Evolutionary conservation across 106 monocot genomes (phyloP).

Genomic region (Phalaenopsis equestris): DNA sequence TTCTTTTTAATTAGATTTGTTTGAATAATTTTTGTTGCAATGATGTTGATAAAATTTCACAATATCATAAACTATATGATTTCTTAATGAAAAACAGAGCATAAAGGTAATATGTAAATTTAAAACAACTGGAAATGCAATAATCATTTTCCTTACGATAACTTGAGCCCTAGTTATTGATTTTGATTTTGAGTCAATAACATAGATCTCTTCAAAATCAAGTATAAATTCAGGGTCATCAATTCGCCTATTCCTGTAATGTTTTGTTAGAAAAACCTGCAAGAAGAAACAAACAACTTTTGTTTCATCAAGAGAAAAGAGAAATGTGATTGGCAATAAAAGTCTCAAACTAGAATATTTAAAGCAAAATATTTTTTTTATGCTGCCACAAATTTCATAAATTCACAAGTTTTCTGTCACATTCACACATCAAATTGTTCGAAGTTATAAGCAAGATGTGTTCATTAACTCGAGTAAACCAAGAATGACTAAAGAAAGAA

Average conservation of each 20-base stretch:
- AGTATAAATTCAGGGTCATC: constrained; percentile 79
- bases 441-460: background rate
- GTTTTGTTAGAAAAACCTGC: constrained; percentile 93
- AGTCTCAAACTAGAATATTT: background rate
- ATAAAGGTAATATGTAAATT: background rate
- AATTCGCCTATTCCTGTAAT: constrained; percentile 74
- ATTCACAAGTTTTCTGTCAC: background rate
- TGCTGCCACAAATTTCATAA: background rate
- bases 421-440: background rate
- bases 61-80: background rate
- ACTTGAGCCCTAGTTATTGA: constrained; percentile 87
- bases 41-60: background rate
- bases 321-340: background rate
- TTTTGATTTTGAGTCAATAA: constrained; percentile 80
- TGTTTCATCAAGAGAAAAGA: background rate
- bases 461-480: background rate
- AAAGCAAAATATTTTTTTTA: background rate
- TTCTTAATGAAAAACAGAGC: background rate
- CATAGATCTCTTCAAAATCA: constrained; percentile 98
- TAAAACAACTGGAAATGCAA: background rate
- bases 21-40: background rate
- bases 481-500: background rate
- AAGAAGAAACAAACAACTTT: background rate
- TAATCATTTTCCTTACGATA: constrained; percentile 37
- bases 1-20: background rate